Base-by-base conservation (phyloP, 1,139 yeast genomes). In the Scheffersomyces segobiensis region DNA sequence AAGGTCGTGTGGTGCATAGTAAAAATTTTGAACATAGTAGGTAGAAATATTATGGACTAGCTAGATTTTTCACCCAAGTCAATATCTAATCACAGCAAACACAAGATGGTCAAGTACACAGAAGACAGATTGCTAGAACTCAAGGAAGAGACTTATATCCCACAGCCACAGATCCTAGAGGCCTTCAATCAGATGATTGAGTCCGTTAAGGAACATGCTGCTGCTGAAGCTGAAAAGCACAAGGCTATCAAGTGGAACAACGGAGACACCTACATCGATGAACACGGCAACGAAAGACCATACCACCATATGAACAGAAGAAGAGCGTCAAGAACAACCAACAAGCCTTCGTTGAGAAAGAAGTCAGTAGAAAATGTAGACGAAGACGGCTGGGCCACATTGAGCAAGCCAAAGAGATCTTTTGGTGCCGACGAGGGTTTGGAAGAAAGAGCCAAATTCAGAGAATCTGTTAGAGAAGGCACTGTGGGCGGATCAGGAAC, bases 301-400 rank as follows among this genome's bases (percentile, higher is more conserved):
- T 83, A 83, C 71, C 76, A 71, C 62, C 80, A 76, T 64, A 77
- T 82, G 76, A 80, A 80, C 73, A 81, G 89, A 72, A 82, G 89
- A 77, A 84, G 90, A 77, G 81, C 85, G 55, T 85, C 89, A 10
- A 84, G 84, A 64, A 80, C 84, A 52, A 80, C 76, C 50, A 77
- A 76, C 61, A 78, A 83, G 78, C 71, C 71, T 52, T 77, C 80
- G 67, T 80, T 86, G 68, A 81, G 86, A 69, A 87, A 85, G 71
- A 84, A 85, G 77, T 81, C 82, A 67, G 85, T 82, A 57, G 87
- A 84, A 63, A 82, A 82, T 62, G 82, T 82, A 26, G 96, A 89
- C 69, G 89, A 87, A 60, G 93, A 89, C 62, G 96, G 96, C 51
- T 89, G 95, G 95, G 89, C 89, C 58, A 87, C 93, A 39, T 78